Base-by-base conservation (phyloP, 371 early-diverging fungal species). In the Thermomucor indicae-seudaticae region DNA sequence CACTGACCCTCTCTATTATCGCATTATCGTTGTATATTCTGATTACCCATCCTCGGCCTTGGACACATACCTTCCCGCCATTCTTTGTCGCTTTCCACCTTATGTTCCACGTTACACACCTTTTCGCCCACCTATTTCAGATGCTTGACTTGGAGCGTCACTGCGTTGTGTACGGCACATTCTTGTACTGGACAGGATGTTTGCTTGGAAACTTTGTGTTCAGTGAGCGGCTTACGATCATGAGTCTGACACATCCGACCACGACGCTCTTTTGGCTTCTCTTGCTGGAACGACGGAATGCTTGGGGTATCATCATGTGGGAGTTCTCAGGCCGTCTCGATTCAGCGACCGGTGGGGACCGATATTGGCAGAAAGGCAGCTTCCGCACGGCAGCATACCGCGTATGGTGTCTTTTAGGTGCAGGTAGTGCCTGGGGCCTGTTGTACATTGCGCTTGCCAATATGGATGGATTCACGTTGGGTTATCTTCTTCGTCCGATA, bases 261-360 rank as follows among this genome's bases (percentile, higher is more conserved):
- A 53, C 52, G 5, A 27, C 63, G 20, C 45, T 54, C 23, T 84
- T 84, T 42, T 68, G 80, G 65, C 49, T 76, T 0, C 39, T 84
- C 23, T 58, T 84, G 49, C 41, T 79, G n/a, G 79, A 80, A 52
- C 67, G 84, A 32, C 58, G 84, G 43, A 78, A 79, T 62, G 79
- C 80, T 7, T 84, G 84, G 84, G 84, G 84, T 6, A 60, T 81
- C 40, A 71, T 84, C 53, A 71, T 75, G 11, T 84, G 84, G 84
- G 84, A 84, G 49, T 80, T 70, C 32, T 54, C 75, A 39, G 72
- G 75, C 31, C 58, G 72, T 16, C 57, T 83, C 46, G 79, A 79
- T 39, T 37, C 43, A 16, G 49, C 24, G 17, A 37, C 42, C 24
- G 47, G 29, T 6, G 31, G n/a, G 2, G 25, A 53, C 8, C 54